phyloP scores from a whole-genome alignment of 1,139 yeast genomes.

The Trichomonascaceae sp. region DNA sequence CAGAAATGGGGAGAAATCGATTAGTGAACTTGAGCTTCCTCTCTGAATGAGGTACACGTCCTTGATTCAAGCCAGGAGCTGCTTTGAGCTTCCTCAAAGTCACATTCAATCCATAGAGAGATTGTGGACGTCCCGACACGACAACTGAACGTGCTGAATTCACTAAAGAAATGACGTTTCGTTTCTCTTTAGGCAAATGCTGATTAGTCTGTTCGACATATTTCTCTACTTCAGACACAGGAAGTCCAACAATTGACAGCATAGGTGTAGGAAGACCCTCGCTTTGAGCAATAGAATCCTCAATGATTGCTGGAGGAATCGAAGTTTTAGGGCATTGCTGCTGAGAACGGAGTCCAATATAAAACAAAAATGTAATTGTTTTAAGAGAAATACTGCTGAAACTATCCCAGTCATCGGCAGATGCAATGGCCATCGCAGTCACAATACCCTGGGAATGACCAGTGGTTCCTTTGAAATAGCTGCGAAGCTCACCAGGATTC shows the following conservation, averaged over 20 bases:
- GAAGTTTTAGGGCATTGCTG: conserved; percentile 90
- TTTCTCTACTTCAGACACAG: conserved; percentile 68
- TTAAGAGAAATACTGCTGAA: conserved; percentile 66
- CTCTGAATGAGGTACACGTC: conserved; percentile 87
- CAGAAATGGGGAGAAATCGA: conserved; percentile 89
- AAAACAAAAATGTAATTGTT: conserved; percentile 80
- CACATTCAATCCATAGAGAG: conserved; percentile 92
- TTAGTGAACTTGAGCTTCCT: conserved; percentile 89
- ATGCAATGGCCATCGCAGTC: conserved; percentile 86
- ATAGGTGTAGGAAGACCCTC: conserved; percentile 98
- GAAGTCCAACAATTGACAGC: conserved; percentile 87
- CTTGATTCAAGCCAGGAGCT: conserved; percentile 88
- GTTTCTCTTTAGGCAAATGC: conserved; percentile 89
- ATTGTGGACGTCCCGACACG: conserved; percentile 96
- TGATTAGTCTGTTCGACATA: conserved; percentile 83
- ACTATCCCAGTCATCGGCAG: conserved; percentile 80
- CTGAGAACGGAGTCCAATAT: conserved; percentile 88
- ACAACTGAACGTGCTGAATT: conserved; percentile 96
- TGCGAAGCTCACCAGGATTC: conserved; percentile 83
- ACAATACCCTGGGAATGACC: conserved; percentile 98
- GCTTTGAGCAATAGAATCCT: conserved; percentile 87
- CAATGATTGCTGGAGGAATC: conserved; percentile 86
- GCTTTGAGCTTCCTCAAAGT: conserved; percentile 92
- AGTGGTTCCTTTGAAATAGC: conserved; percentile 72
- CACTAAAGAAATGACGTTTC: conserved; percentile 80